Base-by-base conservation (phyloP, 2,329 filamentous ascomycete genomes). In the Chalaropsis thielavioides region DNA sequence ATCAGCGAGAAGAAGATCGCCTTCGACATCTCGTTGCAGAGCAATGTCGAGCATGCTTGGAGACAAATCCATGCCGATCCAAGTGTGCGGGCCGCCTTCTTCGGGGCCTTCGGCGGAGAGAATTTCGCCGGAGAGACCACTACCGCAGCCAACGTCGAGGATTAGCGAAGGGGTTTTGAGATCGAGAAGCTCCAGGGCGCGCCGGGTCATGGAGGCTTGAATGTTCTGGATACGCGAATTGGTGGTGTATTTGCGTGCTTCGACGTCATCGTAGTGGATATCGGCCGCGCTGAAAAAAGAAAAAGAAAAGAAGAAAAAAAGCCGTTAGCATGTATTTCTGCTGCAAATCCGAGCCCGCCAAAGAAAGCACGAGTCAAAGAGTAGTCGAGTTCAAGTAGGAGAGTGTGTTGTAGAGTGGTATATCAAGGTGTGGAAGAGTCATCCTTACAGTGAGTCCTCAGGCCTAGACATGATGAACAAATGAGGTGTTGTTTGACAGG, bases 11-110 rank as follows among this genome's bases (percentile, higher is more conserved):
- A 99, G 80, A n/a, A 99, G 77, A 72, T 99, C 94, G 1, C 94
- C 94, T 68, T 96, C 91, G 0, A 94, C 90, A 67, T 96, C 92
- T 58, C 92, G 80, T 74, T 96, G 90, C 0, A 99, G 80, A 0
- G 94, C 94, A 56, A 96, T 83, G 69, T 94, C 91, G n/a, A 99
- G 80, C 94, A 99, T 99, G n/a, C 87, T 90, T 0, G 90, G 86
- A 3, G 88, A 90, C 27, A 99, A 86, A 73, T 99, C 94, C 88
- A 97, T 92, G 67, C 94, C 94, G n/a, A 97, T 80, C 94, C 94
- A 99, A 0, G 86, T 86, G 77, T 99, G 94, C 3, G 91, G 90
- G 0, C 91, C 91, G 64, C 89, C 89, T 67, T 90, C 85, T 11
- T 86, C 81, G 1, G 82, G 79, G 0, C 80, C 75, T 0, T 87